Base-by-base conservation (phyloP, 139 green algal species). In the Yamagishiella unicocca region DNA sequence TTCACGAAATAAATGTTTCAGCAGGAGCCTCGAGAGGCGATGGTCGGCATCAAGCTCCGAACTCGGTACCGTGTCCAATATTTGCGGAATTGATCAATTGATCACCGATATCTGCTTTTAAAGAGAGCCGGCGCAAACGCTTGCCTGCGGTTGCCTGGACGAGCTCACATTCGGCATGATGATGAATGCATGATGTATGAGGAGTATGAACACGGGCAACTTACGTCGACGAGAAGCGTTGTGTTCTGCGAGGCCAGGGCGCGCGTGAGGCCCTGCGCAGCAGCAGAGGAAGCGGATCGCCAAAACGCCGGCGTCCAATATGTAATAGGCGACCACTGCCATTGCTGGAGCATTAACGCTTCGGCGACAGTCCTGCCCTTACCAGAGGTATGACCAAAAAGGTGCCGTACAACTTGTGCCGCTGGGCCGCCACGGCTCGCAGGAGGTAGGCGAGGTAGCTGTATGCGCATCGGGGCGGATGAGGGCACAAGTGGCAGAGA, bases 361-460 rank as follows among this genome's bases (percentile, higher is more conserved):
- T 58, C 50, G 50, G 14, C 12, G 50, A 17, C 12, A 58, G 50
- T 17, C 50, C 12, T 58, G 19, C 58, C 27, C 77, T 0, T 66
- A 83, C 76, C 61, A 85, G 37, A 0, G 79, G 79, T 21, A 85
- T 53, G 8, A 64, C n/a, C 42, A 85, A 42, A 40, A 85, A 85
- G 31, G 42, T 86, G 62, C 80, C 29, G 80, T 86, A 86, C 31
- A 86, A 45, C 31, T 86, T 77, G 62, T 68, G 37, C n/a, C 80
- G 80, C 43, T 86, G 80, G 1, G 64, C 64, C 45, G 80, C 80
- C 42, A 86, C 80, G 3, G 80, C 42, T 6, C 64, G 62, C 6
- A 86, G 80, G n/a, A 86, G 80, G 80, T 78, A 77, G 1, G 80
- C 64, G 22, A 86, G n/a, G 43, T 86, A 86, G 17, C 76, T 83